Base-by-base conservation (phyloP, 1,284 basidiomycete genomes). In the Ustilago shanxiensis region DNA sequence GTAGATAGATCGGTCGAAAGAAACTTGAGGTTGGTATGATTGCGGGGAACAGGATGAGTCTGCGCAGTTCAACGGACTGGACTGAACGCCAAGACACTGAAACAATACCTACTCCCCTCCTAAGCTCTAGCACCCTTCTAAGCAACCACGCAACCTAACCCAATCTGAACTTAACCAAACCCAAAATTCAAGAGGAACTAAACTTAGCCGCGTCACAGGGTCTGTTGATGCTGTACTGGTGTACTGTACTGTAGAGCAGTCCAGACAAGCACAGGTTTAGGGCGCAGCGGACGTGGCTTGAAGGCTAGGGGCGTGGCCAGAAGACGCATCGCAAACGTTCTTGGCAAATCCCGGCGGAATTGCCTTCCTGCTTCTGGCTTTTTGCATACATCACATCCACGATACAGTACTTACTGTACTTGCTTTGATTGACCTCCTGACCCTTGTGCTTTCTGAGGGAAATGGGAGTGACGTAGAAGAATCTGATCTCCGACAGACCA, bases 161-260 rank as follows among this genome's bases (percentile, higher is more conserved):
- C n/a, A n/a, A n/a, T n/a, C 31, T 33, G 31, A 6, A 11, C 31
- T 6, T 33, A 5, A 33, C 31, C 31, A 33, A 33, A 33, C 31
- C 31, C 31, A 6, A 33, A 33, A 14, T 14, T 18, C 6, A 20
- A 14, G 39, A 41, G 6, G 39, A 18, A 20, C 39, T 41, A 41
- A 41, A 41, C 39, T 41, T 41, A 41, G 39, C 16, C 39, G 39
- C 39, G n/a, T 41, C 39, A 41, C 39, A 41, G 39, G 39, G 39
- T 41, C 39, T 41, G 39, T 4, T 6, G 39, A 4, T 20, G 16
- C 35, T 37, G n/a, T n/a, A n/a, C n/a, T n/a, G n/a, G n/a, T 16
- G 16, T 37, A 37, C 35, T 37, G 35, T 16, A 37, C 35, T 37
- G 35, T 37, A 37, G 9, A 37, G 35, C 35, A 41, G 4, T 18